Percentiles rank a stretch among this genome's conserved stretches.
Evolutionary conservation across 768 basidiomycete species (phyloP).

Genomic region (Suillus plorans): DNA sequence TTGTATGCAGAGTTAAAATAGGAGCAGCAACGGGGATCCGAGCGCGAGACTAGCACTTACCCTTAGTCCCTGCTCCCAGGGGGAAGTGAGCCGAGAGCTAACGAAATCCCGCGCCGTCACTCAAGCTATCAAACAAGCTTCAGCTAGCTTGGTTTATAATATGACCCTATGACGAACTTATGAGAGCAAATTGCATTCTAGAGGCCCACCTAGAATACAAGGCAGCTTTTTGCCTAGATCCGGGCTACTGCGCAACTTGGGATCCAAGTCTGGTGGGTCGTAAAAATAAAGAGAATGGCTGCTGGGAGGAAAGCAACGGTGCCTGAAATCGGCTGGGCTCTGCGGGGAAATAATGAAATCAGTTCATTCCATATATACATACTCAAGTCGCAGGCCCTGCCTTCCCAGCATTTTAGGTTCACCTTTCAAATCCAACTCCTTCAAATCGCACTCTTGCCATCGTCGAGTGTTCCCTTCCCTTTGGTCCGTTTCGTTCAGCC

Average conservation of each 20-base stretch:
- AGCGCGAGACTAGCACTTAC: neutral
- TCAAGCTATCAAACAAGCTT: neutral
- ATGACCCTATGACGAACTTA: too few species aligned
- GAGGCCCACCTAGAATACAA: neutral
- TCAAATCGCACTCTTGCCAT: neutral
- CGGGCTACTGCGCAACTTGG: neutral
- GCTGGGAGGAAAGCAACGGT: neutral
- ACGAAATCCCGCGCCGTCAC: neutral
- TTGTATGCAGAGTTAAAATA: neutral
- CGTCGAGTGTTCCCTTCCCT: neutral
- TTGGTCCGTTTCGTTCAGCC: slow-evolving; percentile 18
- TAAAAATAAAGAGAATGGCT: neutral
- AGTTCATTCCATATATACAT: slow-evolving; percentile 9
- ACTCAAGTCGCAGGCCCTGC: slow-evolving; percentile 1
- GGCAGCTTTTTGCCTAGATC: neutral
- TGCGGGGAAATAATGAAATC: slow-evolving; percentile 26
- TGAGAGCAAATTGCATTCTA: too few species aligned
- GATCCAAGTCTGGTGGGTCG: neutral
- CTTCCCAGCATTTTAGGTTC: neutral
- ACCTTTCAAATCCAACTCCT: neutral
- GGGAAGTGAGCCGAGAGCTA: neutral
- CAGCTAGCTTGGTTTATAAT: neutral
- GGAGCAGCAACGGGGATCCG: neutral
- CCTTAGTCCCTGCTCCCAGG: neutral
- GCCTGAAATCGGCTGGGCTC: slow-evolving; percentile 7